Evolutionary conservation across 331 rosid species (phyloP), one percentile per base, ranked within the genome.

Genomic region (Erythrophleum ivorense): DNA sequence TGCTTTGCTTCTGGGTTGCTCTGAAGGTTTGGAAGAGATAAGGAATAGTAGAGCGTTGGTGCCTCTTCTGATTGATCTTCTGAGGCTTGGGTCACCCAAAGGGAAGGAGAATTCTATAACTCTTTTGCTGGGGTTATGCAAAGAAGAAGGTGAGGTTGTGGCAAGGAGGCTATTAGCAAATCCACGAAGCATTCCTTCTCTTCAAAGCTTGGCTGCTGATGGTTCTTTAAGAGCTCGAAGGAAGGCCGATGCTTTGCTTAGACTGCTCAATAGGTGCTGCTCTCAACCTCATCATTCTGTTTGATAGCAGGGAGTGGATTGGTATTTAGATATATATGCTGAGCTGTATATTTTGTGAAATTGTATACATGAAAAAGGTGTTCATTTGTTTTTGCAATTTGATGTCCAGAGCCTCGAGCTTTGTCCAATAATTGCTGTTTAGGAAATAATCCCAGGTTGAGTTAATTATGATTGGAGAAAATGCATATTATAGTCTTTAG

Each of bases 101-200:
- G 99, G 97, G 84, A 93, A 92, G 84, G 99, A 95, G 65, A 91
- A 91, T 49, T 86, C 99, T 0, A 84, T 93, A 64, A 92, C 97
- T 0, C 89, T 95, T 73, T 54, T 95, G 7, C 71, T 95, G 76
- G 98, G 99, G 49, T 70, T 95, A 71, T 93, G 97, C 78, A 93
- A 93, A 81, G 97, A 95, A 77, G 98, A 93, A 58, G 96, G 94
- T 45, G 97, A 91, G 78, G 77, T 89, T 62, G 97, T 93, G 19
- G 98, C 94, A 9, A 83, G 85, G 60, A 86, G 90, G 0, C 82
- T 93, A n/a, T 67, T 95, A 82, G 89, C 93, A 49, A 95, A 92
- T 82, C 97, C 98, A 0, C 76, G 91, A 73, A 91, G 98, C 33
- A 78, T 95, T 81, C 99, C 97, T 43, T 93, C 94, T 14, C 97